Evolutionary conservation across 1,284 basidiomycete genomes (phyloP).

Genomic region (Cutaneotrichosporon arboriforme): DNA sequence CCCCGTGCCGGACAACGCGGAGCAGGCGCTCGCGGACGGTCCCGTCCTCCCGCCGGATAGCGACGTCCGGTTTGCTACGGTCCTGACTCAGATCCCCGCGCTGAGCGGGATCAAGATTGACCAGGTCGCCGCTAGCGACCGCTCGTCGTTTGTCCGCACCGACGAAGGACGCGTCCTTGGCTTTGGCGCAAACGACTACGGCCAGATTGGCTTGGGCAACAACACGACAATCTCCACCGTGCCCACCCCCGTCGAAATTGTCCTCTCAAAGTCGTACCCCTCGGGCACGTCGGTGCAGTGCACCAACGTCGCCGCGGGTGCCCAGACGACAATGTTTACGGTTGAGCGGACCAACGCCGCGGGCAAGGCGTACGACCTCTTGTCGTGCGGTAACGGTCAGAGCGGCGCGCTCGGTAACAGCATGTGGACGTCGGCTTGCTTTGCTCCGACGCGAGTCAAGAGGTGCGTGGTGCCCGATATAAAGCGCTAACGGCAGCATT

Average conservation of each 20-base stretch:
- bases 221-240: conserved; percentile 66
- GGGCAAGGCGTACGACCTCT: conserved; percentile 58
- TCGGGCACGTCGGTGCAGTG: conserved; percentile 59
- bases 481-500: conserved; percentile 45
- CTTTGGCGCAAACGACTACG: conserved; percentile 80
- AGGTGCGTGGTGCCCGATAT: conserved; percentile 44
- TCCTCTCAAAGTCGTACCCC: conserved; percentile 56
- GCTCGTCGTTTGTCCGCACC: conserved; percentile 69
- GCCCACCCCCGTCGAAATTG: conserved; percentile 77
- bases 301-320: conserved; percentile 61
- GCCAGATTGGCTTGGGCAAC: conserved; percentile 76
- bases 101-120: conserved; percentile 60
- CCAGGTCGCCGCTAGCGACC: conserved; percentile 68
- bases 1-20: conserved; percentile 35
- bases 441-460: conserved; percentile 67
- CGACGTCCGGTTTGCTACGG: conserved; percentile 65
- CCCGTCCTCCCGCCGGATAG: conserved; percentile 34
- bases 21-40: conserved; percentile 28
- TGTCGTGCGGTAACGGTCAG: conserved; percentile 74
- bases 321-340: conserved; percentile 60
- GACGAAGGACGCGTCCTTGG: conserved; percentile 71
- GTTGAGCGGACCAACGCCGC: conserved; percentile 55
- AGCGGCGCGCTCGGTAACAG: conserved; percentile 79
- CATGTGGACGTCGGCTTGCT: conserved; percentile 68
- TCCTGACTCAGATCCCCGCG: conserved; percentile 73